Base-by-base conservation (phyloP, 148 eudicot genomes). In the Vaccinium darrowii region DNA sequence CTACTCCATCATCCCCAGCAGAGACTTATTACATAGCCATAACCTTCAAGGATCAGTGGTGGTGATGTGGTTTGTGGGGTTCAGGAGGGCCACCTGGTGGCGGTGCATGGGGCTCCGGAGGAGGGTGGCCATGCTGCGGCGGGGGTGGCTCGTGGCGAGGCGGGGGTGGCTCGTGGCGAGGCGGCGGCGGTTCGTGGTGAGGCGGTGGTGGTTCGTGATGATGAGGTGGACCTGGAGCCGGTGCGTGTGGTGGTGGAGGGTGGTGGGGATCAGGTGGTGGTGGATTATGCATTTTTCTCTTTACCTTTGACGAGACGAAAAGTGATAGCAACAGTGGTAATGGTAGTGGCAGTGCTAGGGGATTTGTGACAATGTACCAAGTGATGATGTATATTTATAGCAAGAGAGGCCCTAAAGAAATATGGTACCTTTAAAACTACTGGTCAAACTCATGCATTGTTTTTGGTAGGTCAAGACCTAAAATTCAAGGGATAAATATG, bases 261-360 rank as follows among this genome's bases (percentile, higher is more conserved):
- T 51, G 84, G 84, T 82, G 84, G 58, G 58, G 84, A 8, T 82
- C 76, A 1, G 47, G 84, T 27, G 84, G 76, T 50, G 84, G 84
- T 27, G 84, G 84, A 1, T 67, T 16, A 19, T 8, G 7, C 83
- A 81, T 81, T 52, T 81, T 30, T 25, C 8, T 27, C 21, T 78
- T 19, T 53, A 15, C 43, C 15, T 7, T 53, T 1, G 7, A 4
- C 11, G 13, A 25, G 5, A 27, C 39, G 27, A 67, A 25, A 6
- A 14, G 58, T 23, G 23, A 50, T 49, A 47, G n/a, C 5, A 4
- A 14, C 47, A 36, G 67, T 30, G 23, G 53, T 18, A 19, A 18
- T 18, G 25, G 76, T 15, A 39, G 53, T 81, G 43, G 43, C 65
- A 6, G 47, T 43, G 47, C 6, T 43, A 43, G 47, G 4, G 47